Conservation (phyloP, 2,329 filamentous ascomycete species). For the Cladosporium sp. region DNA sequence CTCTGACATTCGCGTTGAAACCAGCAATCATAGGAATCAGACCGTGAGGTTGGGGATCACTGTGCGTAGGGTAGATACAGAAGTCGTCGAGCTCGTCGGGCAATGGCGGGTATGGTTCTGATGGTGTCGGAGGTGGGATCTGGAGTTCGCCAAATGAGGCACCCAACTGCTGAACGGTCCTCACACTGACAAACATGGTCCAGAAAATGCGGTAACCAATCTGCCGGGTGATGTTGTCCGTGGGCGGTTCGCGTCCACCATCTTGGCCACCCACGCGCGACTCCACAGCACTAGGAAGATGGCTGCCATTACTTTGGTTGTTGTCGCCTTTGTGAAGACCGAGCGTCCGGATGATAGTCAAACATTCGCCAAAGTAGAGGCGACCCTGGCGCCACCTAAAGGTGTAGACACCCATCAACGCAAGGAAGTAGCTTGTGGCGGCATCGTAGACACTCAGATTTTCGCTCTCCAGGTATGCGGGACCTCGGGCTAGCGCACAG, state of each 20-base stretch:
- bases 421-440: slow-evolving; percentile 72
- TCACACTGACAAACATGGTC: slow-evolving; percentile 69
- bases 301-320: slow-evolving; percentile 28
- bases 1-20: slow-evolving; percentile 74
- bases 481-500: slow-evolving; percentile 62
- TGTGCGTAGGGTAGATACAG: slow-evolving; percentile 67
- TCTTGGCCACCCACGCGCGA: slow-evolving; percentile 34
- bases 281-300: slow-evolving; percentile 34
- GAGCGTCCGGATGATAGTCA: slow-evolving; percentile 65
- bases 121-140: slow-evolving; percentile 71
- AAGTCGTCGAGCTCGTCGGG: slow-evolving; percentile 81
- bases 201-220: slow-evolving; percentile 69
- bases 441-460: slow-evolving; percentile 59
- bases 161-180: slow-evolving; percentile 71
- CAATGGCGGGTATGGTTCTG: slow-evolving; percentile 71
- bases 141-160: slow-evolving; percentile 66
- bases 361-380: slow-evolving; percentile 68
- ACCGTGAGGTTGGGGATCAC: slow-evolving; percentile 65
- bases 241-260: slow-evolving; percentile 26
- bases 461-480: slow-evolving; percentile 51
- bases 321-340: slow-evolving; percentile 58
- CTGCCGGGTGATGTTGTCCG: slow-evolving; percentile 46
- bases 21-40: slow-evolving; percentile 68
- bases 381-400: slow-evolving; percentile 64
- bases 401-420: slow-evolving; percentile 62